Percentiles rank a stretch among this genome's conserved stretches.
phyloP scores from a whole-genome alignment of 441 rosid genomes.

The Pelargonium cotyledonis region DNA sequence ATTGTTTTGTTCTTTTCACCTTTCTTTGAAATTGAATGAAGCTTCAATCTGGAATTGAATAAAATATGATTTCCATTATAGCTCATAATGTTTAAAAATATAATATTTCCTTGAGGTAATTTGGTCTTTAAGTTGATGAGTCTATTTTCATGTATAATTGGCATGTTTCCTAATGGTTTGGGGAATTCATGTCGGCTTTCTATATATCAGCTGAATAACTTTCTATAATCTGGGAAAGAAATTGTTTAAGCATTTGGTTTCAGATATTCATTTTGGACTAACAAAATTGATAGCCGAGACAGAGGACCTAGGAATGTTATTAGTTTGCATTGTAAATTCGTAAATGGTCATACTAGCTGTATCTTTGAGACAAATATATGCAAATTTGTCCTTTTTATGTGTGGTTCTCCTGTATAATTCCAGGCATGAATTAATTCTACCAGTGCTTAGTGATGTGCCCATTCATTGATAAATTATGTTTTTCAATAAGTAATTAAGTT shows the following conservation, averaged over 20 bases:
- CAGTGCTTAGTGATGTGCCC: neutral
- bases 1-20: constrained; percentile 5
- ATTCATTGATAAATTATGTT: neutral
- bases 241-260: neutral
- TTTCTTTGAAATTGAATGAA: neutral
- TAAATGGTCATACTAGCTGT: neutral
- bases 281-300: neutral
- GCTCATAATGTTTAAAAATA: constrained; percentile 9
- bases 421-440: neutral
- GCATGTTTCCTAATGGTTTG: neutral
- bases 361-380: neutral
- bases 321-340: neutral
- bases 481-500: neutral
- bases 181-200: neutral
- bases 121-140: neutral
- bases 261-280: neutral
- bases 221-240: too few species aligned
- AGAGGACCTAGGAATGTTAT: neutral
- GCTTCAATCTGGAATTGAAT: neutral
- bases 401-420: neutral
- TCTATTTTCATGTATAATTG: neutral
- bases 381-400: neutral
- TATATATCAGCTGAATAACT: too few species aligned
- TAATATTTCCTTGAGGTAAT: neutral
- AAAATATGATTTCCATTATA: neutral